Base-by-base conservation (phyloP, 139 green algal genomes). In the Volvox reticuliferus region DNA sequence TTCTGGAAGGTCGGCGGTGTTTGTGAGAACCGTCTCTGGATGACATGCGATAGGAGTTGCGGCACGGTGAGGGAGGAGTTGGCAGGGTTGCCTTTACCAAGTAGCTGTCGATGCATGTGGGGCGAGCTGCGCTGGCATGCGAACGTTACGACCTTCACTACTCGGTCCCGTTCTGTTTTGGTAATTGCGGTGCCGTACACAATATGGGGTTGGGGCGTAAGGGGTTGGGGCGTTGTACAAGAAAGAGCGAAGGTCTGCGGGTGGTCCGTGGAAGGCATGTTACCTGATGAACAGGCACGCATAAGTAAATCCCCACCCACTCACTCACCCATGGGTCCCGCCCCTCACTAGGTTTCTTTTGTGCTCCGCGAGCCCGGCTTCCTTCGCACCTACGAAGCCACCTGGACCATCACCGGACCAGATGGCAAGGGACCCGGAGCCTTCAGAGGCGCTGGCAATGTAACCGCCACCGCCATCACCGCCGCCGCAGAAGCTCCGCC, bases 341-440 rank as follows among this genome's bases (percentile, higher is more conserved):
- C 21, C 76, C 30, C 32, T 16, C 76, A 32, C 1, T 82, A 93
- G 91, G 91, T 93, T 22, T 91, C 75, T 3, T 95, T 95, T 91
- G 85, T 71, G n/a, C 91, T 95, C 19, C 81, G 93, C 0, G 93
- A 95, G 89, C 92, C 93, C 28, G 93, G 93, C 82, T 95, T 95
- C 89, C 91, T 95, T 32, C 62, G 79, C 2, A 44, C 61, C 36
- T 95, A 95, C 50, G 93, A 95, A 83, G 88, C 88, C 20, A 88
- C 88, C 24, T 89, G 88, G 79, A 92, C 88, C n/a, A 91, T 91
- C 65, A 91, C 78, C n/a, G 87, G 87, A 16, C 87, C 87, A 0
- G 19, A 69, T 19, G 87, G 87, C 61, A 37, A 17, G 24, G 87
- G 87, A 33, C 76, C 88, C 26, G 83, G 61, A 63, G 62, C 62